Evolutionary conservation across 208 protist species (phyloP).

Genomic region (Leishmania tropica): DNA sequence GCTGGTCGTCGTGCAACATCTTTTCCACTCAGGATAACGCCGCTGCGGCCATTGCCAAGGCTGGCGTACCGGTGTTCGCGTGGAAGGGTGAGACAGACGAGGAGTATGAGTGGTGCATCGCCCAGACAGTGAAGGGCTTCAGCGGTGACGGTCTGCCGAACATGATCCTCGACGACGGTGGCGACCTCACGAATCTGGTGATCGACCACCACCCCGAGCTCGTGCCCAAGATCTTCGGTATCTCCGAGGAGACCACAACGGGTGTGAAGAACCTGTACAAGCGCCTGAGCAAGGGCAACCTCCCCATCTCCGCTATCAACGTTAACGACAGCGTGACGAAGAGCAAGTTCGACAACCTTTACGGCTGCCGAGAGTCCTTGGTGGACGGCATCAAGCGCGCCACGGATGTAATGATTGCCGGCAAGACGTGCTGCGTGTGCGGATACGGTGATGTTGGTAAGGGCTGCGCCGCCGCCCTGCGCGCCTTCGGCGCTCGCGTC

Average conservation of each 20-base stretch:
- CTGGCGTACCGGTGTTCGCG: conserved; percentile 98
- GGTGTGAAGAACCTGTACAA: conserved; percentile 99
- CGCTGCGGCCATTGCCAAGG: conserved; percentile 86
- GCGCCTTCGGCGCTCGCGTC: conserved; percentile 96
- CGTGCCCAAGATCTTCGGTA: conserved; percentile 94
- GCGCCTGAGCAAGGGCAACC: conserved; percentile 93
- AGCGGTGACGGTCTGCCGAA: conserved; percentile 91
- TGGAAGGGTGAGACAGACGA: conserved; percentile 99
- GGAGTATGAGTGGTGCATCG: conserved; percentile 99
- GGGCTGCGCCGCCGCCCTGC: conserved; percentile 97
- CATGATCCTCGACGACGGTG: conserved; percentile 99
- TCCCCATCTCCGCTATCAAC: conserved; percentile 99
- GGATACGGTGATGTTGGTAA: conserved; percentile 99
- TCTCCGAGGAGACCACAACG: conserved; percentile 99
- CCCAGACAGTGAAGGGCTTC: conserved; percentile 93
- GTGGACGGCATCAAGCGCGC: conserved; percentile 99
- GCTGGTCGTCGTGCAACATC: conserved; percentile 99
- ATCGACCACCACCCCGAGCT: conserved; percentile 95
- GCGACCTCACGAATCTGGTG: conserved; percentile 98
- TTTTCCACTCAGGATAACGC: conserved; percentile 98
- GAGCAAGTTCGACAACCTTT: conserved; percentile 99
- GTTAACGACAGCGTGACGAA: conserved; percentile 99
- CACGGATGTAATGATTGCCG: conserved; percentile 99
- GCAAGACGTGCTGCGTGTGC: conserved; percentile 97
- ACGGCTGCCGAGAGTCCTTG: conserved; percentile 99